phyloP scores from a whole-genome alignment of 768 basidiomycete genomes.

The Auricularia auricula-judae region DNA sequence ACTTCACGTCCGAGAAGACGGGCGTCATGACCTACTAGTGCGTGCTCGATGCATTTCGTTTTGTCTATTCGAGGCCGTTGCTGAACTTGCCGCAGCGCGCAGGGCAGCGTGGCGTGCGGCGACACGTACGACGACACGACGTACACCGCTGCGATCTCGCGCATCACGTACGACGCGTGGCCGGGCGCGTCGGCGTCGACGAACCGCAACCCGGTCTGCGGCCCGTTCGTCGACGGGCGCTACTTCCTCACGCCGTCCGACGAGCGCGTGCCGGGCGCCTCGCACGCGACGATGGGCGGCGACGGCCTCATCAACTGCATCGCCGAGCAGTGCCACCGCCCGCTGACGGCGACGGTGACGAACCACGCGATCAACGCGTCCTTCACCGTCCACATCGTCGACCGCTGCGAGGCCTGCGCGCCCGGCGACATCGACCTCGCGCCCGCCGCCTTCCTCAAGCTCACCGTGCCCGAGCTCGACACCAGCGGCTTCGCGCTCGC shows the following conservation, averaged over 20 bases:
- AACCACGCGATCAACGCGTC: neutral
- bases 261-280: constrained; percentile 55
- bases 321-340: neutral
- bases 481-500: neutral
- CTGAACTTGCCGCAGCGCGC: neutral
- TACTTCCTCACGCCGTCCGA: constrained; percentile 34
- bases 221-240: neutral
- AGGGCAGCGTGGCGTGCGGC: neutral
- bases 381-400: constrained; percentile 11
- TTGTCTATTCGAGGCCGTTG: no score
- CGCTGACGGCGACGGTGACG: neutral
- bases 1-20: neutral
- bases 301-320: neutral
- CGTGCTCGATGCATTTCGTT: neutral
- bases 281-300: constrained; percentile 16
- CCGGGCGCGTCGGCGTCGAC: neutral
- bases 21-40: constrained; percentile 2
- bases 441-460: constrained; percentile 15
- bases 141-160: neutral
- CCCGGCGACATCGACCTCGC: constrained; percentile 19
- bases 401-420: constrained; percentile 18
- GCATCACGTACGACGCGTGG: neutral
- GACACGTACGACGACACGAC: neutral
- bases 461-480: constrained; percentile 6
- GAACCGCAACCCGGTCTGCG: constrained; percentile 1